These are phyloP conservation scores for Ganoderma boninense DNA, from an alignment of 1,284 basidiomycete genomes.

Conservation along the genomic window DNA sequence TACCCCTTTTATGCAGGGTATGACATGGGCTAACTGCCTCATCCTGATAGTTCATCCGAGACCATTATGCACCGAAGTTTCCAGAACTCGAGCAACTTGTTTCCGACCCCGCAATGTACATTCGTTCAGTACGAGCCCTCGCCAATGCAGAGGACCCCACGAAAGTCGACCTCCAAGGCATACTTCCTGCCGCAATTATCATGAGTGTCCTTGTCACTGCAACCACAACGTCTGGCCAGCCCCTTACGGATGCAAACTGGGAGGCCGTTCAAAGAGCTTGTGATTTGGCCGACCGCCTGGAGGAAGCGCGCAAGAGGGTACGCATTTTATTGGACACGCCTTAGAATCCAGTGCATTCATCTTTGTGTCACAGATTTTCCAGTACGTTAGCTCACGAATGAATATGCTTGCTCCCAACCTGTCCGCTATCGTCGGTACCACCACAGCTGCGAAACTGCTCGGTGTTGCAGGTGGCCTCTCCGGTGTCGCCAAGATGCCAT, in stretches of 20 bases:
- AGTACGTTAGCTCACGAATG: slow-evolving; percentile 99
- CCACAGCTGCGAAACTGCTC: slow-evolving; percentile 96
- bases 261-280: slow-evolving; percentile 85
- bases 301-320: slow-evolving; percentile 88
- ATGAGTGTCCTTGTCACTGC: slow-evolving; percentile 98
- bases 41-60: slow-evolving; percentile 86
- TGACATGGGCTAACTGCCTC: neutral
- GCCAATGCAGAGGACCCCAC: slow-evolving; percentile 91
- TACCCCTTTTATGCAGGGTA: neutral
- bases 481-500: slow-evolving; percentile 93
- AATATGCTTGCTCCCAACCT: slow-evolving; percentile 97
- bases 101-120: slow-evolving; percentile 91
- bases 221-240: slow-evolving; percentile 86
- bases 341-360: neutral
- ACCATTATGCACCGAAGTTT: slow-evolving; percentile 96
- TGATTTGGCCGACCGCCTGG: slow-evolving; percentile 87
- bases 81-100: slow-evolving; percentile 97
- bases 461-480: slow-evolving; percentile 96
- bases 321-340: slow-evolving; percentile 13
- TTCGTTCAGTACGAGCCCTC: slow-evolving; percentile 88
- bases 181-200: slow-evolving; percentile 91
- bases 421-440: slow-evolving; percentile 97
- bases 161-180: slow-evolving; percentile 80
- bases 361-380: slow-evolving; percentile 78
- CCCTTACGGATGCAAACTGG: slow-evolving; percentile 81